Percentiles rank a stretch among this genome's conserved stretches.
Evolutionary conservation across 1,284 basidiomycete genomes (phyloP).

Genomic region (Paramarasmius palmivorus): DNA sequence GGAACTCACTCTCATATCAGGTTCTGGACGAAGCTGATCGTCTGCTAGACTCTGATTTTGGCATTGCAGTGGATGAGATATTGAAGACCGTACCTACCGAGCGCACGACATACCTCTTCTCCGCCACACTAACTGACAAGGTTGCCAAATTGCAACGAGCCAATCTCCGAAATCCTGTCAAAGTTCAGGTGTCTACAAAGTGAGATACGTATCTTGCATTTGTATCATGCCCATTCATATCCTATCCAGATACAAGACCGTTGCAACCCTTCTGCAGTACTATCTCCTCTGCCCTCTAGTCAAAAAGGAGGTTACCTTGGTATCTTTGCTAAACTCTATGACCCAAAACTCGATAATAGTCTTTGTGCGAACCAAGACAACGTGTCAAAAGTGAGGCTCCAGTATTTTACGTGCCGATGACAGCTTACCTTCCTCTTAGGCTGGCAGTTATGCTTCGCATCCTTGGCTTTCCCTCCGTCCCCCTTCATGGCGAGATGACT

Average conservation of each 20-base stretch:
- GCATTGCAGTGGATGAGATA: conserved; percentile 95
- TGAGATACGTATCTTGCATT: conserved; percentile 36
- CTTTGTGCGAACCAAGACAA: conserved; percentile 94
- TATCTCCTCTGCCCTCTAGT: conserved; percentile 93
- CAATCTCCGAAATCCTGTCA: conserved; percentile 88
- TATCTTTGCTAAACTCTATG: conserved; percentile 88
- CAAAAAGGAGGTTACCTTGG: conserved; percentile 90
- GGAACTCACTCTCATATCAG: conserved; percentile 36
- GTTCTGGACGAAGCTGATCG: conserved; percentile 98
- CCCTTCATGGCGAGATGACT: conserved; percentile 92
- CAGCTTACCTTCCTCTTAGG: conserved; percentile 36
- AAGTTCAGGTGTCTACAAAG: conserved; percentile 93
- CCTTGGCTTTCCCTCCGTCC: conserved; percentile 93
- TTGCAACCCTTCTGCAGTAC: conserved; percentile 92
- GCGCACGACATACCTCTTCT: conserved; percentile 93
- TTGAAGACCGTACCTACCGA: conserved; percentile 94
- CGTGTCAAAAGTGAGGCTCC: conserved; percentile 75
- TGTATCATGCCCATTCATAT: conserved; percentile 4
- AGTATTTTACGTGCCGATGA: not conserved
- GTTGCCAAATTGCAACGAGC: conserved; percentile 97
- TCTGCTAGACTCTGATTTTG: conserved; percentile 96
- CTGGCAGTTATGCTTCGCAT: conserved; percentile 87
- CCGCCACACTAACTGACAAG: conserved; percentile 99
- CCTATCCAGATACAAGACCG: conserved; percentile 86
- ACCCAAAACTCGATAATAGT: conserved; percentile 94